Evolutionary conservation across 192 early-diverging fungal genomes (phyloP).

Genomic region (Mortierella claussenii): DNA sequence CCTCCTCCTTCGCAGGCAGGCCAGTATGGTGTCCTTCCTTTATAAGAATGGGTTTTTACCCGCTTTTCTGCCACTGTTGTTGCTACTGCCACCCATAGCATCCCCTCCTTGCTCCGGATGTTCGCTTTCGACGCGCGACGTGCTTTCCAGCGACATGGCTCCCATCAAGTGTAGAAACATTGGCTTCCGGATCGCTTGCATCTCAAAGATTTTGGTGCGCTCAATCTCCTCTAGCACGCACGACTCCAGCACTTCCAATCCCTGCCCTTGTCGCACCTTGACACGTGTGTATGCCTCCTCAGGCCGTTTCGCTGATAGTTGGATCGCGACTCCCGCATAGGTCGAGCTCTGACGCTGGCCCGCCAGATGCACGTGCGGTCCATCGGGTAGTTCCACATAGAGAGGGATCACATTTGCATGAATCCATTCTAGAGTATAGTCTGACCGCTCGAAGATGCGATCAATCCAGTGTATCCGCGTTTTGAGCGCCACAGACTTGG

Average conservation of each 20-base stretch:
- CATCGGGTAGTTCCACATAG: slow-evolving; percentile 15
- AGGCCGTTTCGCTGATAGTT: slow-evolving; percentile 13
- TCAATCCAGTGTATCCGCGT: slow-evolving; percentile 40
- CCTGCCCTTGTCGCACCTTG: slow-evolving; percentile 24
- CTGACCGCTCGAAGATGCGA: slow-evolving; percentile 16
- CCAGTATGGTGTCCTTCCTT: no score
- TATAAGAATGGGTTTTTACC: background rate
- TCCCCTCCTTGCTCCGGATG: no score
- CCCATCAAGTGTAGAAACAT: slow-evolving; percentile 17
- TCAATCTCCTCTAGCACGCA: slow-evolving; percentile 32
- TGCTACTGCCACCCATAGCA: no score
- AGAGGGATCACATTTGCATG: slow-evolving; percentile 20
- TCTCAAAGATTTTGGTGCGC: slow-evolving; percentile 36
- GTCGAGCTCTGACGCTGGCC: slow-evolving; percentile 8
- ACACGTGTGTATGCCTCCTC: slow-evolving; percentile 22
- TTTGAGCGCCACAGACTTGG: slow-evolving; percentile 24
- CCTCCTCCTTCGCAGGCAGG: no score
- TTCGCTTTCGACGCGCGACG: no score
- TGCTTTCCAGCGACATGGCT: slow-evolving; percentile 3
- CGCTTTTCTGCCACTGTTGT: background rate
- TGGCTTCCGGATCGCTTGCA: slow-evolving; percentile 39
- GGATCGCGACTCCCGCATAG: background rate
- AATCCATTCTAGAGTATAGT: slow-evolving; percentile 19
- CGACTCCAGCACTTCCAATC: slow-evolving; percentile 16
- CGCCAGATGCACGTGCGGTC: background rate